Base-by-base conservation (phyloP, 352 stramenopile genomes). In the Pythium plurisporium region DNA sequence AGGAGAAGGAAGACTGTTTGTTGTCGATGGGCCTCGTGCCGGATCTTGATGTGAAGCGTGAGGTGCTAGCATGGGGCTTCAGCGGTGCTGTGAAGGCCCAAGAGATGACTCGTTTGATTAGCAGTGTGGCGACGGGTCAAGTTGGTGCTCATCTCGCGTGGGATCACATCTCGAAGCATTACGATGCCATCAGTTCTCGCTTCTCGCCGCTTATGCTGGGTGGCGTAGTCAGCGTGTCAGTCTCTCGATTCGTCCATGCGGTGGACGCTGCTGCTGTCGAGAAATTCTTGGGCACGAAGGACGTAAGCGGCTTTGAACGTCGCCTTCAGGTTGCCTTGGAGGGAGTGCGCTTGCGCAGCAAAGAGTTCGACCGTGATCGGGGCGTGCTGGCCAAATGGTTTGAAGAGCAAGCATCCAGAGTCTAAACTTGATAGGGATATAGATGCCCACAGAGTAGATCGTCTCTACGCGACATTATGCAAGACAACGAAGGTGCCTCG, bases 41-140 rank as follows among this genome's bases (percentile, higher is more conserved):
- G 20, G 55, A 73, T 40, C 49, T 65, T 20, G 36, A 55, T 12
- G 33, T 71, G 6, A 84, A 93, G 59, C 65, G 65, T 30, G 70
- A 84, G 44, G 74, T 88, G 12, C 70, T 96, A n/a, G 73, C 91
- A 43, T 96, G 81, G 76, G 72, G 77, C 2, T 52, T 96, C 12
- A 74, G 75, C 29, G 56, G 56, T 22, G 38, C 38, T 34, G 78
- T 92, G 10, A 78, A 82, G 1, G 67, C 70, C 19, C 83, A 95
- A 59, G 82, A 95, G 31, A 77, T 86, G 41, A 65, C 72, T 17
- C 60, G 55, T 4, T 60, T 79, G 5, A 80, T 95, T 45, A 64
- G 42, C 10, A 77, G 79, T 30, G 74, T 94, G 19, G 74, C 74
- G 4, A 71, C 61, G 40, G 73, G 87, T 30, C 66, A 66, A 17